phyloP scores from a whole-genome alignment of 106 monocot species.

The Apostasia shenzhenica region DNA sequence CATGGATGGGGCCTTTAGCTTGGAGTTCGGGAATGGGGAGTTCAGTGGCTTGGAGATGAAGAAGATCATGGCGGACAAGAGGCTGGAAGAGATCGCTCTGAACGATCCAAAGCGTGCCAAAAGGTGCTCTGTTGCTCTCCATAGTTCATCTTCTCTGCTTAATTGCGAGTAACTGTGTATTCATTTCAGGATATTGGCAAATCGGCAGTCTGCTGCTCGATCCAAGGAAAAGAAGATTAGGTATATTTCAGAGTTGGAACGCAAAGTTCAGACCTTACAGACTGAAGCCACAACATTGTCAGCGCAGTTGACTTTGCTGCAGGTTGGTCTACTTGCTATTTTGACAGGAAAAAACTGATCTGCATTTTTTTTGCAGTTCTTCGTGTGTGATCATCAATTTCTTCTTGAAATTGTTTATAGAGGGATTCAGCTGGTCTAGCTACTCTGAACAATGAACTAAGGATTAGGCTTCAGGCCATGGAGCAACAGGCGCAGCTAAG shows the following conservation, averaged over 20 bases:
- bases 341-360: neutral
- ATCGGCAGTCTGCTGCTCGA: slow-evolving; percentile 79
- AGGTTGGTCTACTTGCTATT: slow-evolving; percentile 24
- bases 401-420: slow-evolving; percentile 18
- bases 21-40: slow-evolving; percentile 51
- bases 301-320: slow-evolving; percentile 68
- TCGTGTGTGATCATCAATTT: neutral
- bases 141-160: neutral
- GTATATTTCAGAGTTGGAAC: slow-evolving; percentile 71
- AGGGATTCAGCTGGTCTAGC: slow-evolving; percentile 58
- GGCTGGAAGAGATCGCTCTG: slow-evolving; percentile 45
- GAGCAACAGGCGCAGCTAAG: slow-evolving; percentile 81
- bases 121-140: slow-evolving; percentile 17
- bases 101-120: slow-evolving; percentile 49
- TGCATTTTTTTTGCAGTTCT: too few relatives aligned
- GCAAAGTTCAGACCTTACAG: slow-evolving; percentile 75
- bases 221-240: slow-evolving; percentile 75
- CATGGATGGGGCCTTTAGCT: slow-evolving; percentile 23
- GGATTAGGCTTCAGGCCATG: slow-evolving; percentile 80
- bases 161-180: neutral
- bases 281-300: slow-evolving; percentile 73
- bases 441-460: slow-evolving; percentile 75
- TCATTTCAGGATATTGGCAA: slow-evolving; percentile 55
- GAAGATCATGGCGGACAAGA: slow-evolving; percentile 62
- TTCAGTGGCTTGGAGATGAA: slow-evolving; percentile 47